Evolutionary conservation across 148 eudicot species (phyloP), one percentile per base, ranked within the genome.

Genomic region (Heliosperma pusillum): DNA sequence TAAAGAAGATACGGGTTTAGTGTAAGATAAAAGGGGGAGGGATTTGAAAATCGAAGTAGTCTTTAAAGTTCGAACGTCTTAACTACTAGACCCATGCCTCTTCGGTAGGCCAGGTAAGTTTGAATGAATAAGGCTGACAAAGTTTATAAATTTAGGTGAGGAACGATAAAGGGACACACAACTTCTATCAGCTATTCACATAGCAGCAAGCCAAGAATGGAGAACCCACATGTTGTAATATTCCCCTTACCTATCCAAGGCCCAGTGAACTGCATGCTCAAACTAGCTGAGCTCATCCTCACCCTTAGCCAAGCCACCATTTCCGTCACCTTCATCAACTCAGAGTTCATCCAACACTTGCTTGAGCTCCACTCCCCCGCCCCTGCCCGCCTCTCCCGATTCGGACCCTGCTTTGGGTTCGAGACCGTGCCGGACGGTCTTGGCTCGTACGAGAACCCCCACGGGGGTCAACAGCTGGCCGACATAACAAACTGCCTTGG

Each of bases 241-340:
- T 85, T 85, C 47, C 88, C 86, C 0, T 72, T 80, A 25, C 86
- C 85, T 16, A 40, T 82, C 10, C 88, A 80, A 73, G 86, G 88
- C 7, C 86, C 83, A 13, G 80, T 85, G 4, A 85, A 73, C 30
- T 78, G 82, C 56, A 76, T 74, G 83, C 80, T 85, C 67, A 85
- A 78, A 12, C 78, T 83, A 42, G 74, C 86, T 20, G 80, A 85
- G 26, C 77, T 81, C 44, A 82, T 83, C 16, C 79, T 80, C 58
- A 5, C 74, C 71, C 68, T 78, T 16, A 59, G 21, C 77, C 72
- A 67, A 50, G 16, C 78, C 47, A 65, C 73, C 24, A 2, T 83
- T 42, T 59, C 80, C 8, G 45, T 83, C 69, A 85, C 88, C 70
- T 78, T 83, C 65, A 59, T 85, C 74, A 71, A 56, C 79, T 67